Evolutionary conservation across 202 grass and related monocot genomes (phyloP).

Genomic region (Schoenoplectus tabernaemontani): DNA sequence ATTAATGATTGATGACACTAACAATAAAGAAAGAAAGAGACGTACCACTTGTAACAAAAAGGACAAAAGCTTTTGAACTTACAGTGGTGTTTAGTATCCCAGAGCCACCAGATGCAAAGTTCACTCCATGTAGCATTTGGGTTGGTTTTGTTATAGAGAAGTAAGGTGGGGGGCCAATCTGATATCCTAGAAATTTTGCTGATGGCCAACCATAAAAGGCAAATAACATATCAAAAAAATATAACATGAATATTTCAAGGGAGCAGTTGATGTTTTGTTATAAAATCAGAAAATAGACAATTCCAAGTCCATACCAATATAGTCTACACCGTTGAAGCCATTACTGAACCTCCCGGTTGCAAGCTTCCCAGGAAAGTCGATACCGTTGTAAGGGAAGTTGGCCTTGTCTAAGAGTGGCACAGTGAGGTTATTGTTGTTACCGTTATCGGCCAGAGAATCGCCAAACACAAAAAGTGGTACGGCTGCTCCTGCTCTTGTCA

Average conservation of each 20-base stretch:
- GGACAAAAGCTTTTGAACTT: background rate
- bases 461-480: slow-evolving; percentile 55
- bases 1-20: background rate
- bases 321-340: slow-evolving; percentile 56
- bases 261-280: background rate
- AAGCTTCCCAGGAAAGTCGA: slow-evolving; percentile 36
- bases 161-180: slow-evolving; percentile 42
- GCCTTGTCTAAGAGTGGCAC: slow-evolving; percentile 22
- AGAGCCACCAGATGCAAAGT: slow-evolving; percentile 67
- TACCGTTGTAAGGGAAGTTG: slow-evolving; percentile 47
- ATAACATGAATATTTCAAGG: background rate
- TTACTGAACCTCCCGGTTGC: slow-evolving; percentile 73
- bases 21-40: background rate
- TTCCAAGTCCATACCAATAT: slow-evolving; percentile 27
- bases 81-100: slow-evolving; percentile 34
- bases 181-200: slow-evolving; percentile 47
- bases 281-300: background rate
- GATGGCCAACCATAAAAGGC: background rate
- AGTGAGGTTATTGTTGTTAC: slow-evolving; percentile 48
- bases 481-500: background rate
- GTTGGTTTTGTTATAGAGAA: slow-evolving; percentile 21
- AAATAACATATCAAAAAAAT: background rate
- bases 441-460: slow-evolving; percentile 68
- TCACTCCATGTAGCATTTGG: slow-evolving; percentile 39
- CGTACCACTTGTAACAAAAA: background rate